Base-by-base conservation (phyloP, 768 basidiomycete species). In the Boletus huronensis region DNA sequence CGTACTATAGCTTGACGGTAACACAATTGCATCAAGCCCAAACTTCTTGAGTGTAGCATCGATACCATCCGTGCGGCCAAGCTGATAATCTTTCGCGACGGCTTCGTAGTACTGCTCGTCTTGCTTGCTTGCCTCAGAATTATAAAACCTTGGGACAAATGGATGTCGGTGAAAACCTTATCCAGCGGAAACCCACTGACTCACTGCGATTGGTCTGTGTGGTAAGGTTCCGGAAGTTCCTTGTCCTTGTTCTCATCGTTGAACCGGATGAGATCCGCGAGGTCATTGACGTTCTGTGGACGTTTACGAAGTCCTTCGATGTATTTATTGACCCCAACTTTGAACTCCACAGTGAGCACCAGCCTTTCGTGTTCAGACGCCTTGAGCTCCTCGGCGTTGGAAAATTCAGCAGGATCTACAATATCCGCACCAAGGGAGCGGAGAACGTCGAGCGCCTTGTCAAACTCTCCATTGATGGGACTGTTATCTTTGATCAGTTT, bases 361-460 rank as follows among this genome's bases (percentile, higher is more conserved):
- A 80, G 63, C 0, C 68, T 75, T 64, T 87, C 84, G 52, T 82
- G 76, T 8, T 75, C 72, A 1, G 79, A 78, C 1, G 55, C 57
- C 19, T 73, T 59, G 38, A 83, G 74, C 51, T 82, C 83, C 1
- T 77, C 72, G 0, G 79, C 77, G 31, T 77, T 78, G 0, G 83
- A 79, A 16, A 87, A 68, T 54, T 86, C 82, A 1, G 83, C 81
- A 1, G 84, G 82, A 61, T 88, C 85, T 7, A 87, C 74, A 5
- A 88, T 72, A 1, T 78, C 72, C 8, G 78, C 78, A 16, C 79
- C 80, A 5, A 78, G 68, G 2, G 55, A 54, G 3, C 70, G 63
- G 23, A 80, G 64, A 17, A 69, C 63, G 35, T 70, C 69, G 21
- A 81, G 56, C 3, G 75, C 70, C 4, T 64, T 67, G 36, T 76